These are phyloP conservation scores for Fusarium sp. DNA, from an alignment of 2,329 filamentous ascomycete genomes.

Conservation along the genomic window DNA sequence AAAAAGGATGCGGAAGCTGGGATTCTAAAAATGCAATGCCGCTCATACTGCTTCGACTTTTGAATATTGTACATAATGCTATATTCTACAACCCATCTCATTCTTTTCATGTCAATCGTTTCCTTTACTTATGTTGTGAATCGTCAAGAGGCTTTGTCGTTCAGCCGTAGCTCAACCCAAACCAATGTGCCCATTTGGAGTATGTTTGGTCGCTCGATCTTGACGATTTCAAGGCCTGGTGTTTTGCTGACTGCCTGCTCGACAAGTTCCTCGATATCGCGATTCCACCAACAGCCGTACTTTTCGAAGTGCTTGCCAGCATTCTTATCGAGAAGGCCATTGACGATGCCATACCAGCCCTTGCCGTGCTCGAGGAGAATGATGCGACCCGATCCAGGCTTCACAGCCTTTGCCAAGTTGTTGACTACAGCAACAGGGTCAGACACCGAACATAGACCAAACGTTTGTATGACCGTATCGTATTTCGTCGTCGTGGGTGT, in stretches of 20 bases:
- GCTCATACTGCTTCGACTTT: constrained; percentile 40
- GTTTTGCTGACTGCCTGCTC: constrained; percentile 58
- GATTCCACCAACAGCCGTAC: constrained; percentile 77
- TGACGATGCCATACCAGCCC: constrained; percentile 65
- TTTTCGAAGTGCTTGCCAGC: constrained; percentile 66
- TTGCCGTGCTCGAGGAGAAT: constrained; percentile 72
- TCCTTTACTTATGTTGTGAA: constrained; percentile 4
- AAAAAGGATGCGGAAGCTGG: constrained; percentile 27
- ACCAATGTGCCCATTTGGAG: constrained; percentile 68
- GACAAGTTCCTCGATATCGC: constrained; percentile 68
- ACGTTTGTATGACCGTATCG: constrained; percentile 73
- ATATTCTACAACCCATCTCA: constrained; percentile 40
- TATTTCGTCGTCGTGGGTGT: constrained; percentile 59
- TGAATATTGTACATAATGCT: constrained; percentile 43
- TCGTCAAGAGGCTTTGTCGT: constrained; percentile 28
- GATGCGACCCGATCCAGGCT: constrained; percentile 68
- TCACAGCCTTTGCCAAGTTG: constrained; percentile 63
- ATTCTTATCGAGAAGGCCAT: constrained; percentile 65
- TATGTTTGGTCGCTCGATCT: constrained; percentile 62
- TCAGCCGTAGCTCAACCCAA: constrained; percentile 66
- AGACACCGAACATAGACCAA: constrained; percentile 71
- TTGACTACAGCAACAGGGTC: constrained; percentile 65
- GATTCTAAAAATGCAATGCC: constrained; percentile 41
- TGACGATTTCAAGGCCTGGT: constrained; percentile 67
- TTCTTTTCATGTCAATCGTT: constrained; percentile 1